Evolutionary conservation across 768 basidiomycete species (phyloP).

Genomic region (Tephrocybe rancida): DNA sequence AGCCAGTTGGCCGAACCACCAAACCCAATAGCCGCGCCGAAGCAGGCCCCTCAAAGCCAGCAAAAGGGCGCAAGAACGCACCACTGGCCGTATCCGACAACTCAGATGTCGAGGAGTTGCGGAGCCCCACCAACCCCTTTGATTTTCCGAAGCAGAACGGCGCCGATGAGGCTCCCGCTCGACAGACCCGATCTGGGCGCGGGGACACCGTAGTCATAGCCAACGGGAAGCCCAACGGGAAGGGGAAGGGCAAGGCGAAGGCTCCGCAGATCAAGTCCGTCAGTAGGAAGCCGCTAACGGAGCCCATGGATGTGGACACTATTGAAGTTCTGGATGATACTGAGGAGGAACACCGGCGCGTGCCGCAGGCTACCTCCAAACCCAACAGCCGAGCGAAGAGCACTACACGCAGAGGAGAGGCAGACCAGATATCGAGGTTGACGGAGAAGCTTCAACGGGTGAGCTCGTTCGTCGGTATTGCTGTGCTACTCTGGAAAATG

Average conservation of each 20-base stretch:
- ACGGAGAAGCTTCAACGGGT: constrained; percentile 28
- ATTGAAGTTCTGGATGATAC: constrained; percentile 18
- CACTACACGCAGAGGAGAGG: constrained; percentile 7
- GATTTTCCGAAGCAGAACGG: constrained; percentile 7
- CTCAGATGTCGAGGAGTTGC: constrained; percentile 21
- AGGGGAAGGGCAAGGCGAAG: constrained; percentile 36
- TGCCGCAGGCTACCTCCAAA: constrained; percentile 7
- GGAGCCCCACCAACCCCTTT: constrained; percentile 1
- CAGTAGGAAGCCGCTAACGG: constrained; percentile 12
- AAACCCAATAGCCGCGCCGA: constrained; percentile 16
- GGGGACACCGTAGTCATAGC: background rate
- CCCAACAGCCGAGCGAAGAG: constrained; percentile 9
- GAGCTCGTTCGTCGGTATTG: constrained; percentile 11
- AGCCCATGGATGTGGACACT: constrained; percentile 23
- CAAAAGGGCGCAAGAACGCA: constrained; percentile 13
- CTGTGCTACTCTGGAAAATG: background rate
- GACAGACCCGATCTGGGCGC: constrained; percentile 9
- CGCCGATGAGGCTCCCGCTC: constrained; percentile 2
- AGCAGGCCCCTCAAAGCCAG: constrained; percentile 21
- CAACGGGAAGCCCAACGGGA: constrained; percentile 29
- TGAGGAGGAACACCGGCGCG: constrained; percentile 1
- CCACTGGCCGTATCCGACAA: constrained; percentile 6
- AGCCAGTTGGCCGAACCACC: constrained; percentile 6
- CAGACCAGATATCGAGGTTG: constrained; percentile 17
- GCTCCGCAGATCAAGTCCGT: constrained; percentile 24